Evolutionary conservation across 306 rosid species (phyloP).

Genomic region (Acacia confusa): DNA sequence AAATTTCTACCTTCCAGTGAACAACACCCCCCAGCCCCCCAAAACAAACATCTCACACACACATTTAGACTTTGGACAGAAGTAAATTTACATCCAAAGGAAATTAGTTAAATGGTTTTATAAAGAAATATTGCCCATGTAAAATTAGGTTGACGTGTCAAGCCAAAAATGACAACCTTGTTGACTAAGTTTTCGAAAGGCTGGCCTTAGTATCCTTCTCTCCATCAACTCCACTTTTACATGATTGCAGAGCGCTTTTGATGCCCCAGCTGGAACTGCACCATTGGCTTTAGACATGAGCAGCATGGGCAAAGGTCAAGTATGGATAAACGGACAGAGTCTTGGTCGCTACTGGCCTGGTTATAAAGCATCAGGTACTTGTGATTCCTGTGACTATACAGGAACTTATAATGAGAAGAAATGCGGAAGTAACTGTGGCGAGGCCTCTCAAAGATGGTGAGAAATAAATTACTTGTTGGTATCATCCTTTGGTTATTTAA

Average conservation of each 20-base stretch:
- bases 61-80: no score
- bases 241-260: constrained; percentile 72
- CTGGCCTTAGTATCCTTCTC: neutral
- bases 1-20: neutral
- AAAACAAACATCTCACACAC: no score
- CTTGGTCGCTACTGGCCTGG: constrained; percentile 98
- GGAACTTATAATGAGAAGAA: constrained; percentile 81
- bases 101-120: no score
- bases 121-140: constrained; percentile 1
- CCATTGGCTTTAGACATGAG: constrained; percentile 90
- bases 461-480: constrained; percentile 24
- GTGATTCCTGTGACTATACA: constrained; percentile 67
- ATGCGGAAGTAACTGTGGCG: constrained; percentile 74
- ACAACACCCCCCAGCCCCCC: no score
- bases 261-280: constrained; percentile 80
- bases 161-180: constrained; percentile 4
- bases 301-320: constrained; percentile 97
- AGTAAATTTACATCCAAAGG: no score
- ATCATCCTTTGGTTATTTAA: constrained; percentile 10
- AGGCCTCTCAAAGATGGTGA: constrained; percentile 97
- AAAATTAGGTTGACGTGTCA: neutral
- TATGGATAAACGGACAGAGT: constrained; percentile 84
- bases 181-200: neutral
- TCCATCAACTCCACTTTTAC: constrained; percentile 18
- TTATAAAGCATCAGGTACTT: constrained; percentile 85